Evolutionary conservation across 257 asterid species (phyloP).

Genomic region (Perilla frutescens): DNA sequence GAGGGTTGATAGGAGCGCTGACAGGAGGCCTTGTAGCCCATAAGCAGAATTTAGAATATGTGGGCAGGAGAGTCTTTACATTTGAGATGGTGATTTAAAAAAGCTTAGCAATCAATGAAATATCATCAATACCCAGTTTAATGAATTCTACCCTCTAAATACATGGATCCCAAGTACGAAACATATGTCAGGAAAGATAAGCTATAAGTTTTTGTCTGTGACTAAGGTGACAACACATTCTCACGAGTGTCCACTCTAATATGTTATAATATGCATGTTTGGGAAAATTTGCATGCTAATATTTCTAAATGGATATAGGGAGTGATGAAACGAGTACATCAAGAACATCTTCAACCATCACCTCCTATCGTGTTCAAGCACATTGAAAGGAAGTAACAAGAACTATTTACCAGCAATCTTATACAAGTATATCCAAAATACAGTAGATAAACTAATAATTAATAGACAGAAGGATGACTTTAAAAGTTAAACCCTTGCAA

Average conservation of each 20-base stretch:
- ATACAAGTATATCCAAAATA: constrained; percentile 15
- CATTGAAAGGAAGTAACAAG: not conserved
- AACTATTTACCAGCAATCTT: constrained; percentile 11
- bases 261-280: constrained; percentile 12
- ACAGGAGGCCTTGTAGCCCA: too few species aligned
- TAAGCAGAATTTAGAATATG: too few species aligned
- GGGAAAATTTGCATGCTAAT: too few species aligned
- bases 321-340: constrained; percentile 1
- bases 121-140: not conserved
- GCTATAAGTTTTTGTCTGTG: constrained; percentile 7
- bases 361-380: constrained; percentile 3
- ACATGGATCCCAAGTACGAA: not conserved
- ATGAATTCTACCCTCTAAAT: not conserved
- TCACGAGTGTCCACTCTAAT: not conserved
- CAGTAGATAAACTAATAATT: constrained; percentile 15
- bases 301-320: not conserved
- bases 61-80: too few species aligned
- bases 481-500: not conserved
- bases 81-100: not conserved
- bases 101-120: not conserved
- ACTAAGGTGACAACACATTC: not conserved
- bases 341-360: not conserved
- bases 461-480: not conserved
- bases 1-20: too few species aligned
- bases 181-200: constrained; percentile 8